These are phyloP conservation scores for Straminergon stramineum DNA, from an alignment of 225 moss, liverwort and hornwort species.

Conservation along the genomic window DNA sequence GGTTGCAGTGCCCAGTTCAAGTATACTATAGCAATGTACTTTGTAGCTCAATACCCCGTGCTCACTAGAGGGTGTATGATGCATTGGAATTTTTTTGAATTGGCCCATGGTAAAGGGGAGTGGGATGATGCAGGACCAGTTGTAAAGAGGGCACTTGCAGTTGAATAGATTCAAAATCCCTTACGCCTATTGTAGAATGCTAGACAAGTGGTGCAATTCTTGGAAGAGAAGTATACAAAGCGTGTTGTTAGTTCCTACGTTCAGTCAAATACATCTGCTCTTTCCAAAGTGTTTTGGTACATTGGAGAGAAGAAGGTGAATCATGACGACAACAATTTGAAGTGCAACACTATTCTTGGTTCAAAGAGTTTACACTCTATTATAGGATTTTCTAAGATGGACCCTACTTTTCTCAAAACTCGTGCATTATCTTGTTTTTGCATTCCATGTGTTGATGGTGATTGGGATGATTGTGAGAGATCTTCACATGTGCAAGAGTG, in stretches of 20 bases:
- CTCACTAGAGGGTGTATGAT: neutral
- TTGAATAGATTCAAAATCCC: neutral
- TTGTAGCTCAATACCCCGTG: neutral
- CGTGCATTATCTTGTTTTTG: neutral
- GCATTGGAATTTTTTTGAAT: neutral
- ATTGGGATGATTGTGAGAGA: neutral
- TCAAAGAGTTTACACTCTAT: neutral
- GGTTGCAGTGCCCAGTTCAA: neutral
- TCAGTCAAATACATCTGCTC: rapidly evolving
- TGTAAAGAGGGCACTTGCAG: neutral
- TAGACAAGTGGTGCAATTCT: rapidly evolving
- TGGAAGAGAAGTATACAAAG: neutral
- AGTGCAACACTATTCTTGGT: no score
- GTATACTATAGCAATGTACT: neutral
- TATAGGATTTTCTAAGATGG: neutral
- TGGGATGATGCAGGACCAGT: neutral
- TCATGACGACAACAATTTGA: no score
- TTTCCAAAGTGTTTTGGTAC: neutral
- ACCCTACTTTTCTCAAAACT: neutral
- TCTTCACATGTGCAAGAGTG: neutral
- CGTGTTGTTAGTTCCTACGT: neutral
- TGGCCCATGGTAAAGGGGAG: neutral
- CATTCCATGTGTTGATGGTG: neutral
- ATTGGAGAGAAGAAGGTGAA: no score
- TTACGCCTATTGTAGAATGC: neutral